Conservation (phyloP, 2,329 filamentous ascomycete species). For the Harringtonia aguacate region DNA sequence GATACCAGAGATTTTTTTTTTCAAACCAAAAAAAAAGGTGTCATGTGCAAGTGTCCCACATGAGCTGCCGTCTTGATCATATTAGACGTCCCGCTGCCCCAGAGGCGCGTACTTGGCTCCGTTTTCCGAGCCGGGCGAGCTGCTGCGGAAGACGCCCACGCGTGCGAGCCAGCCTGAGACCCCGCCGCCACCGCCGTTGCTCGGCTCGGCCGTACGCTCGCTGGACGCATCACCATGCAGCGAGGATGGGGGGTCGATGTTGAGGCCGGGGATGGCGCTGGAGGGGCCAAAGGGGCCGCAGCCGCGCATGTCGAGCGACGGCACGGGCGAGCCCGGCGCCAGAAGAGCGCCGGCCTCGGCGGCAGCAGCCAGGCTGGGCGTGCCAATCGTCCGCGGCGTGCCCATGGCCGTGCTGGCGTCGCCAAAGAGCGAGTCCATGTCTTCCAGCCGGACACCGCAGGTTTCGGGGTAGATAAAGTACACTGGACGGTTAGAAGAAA, state of each 20-base stretch:
- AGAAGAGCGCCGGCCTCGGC: constrained; percentile 74
- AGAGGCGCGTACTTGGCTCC: constrained; percentile 28
- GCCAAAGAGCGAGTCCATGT: constrained; percentile 92
- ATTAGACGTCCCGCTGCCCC: constrained; percentile 27
- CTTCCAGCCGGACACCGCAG: constrained; percentile 85
- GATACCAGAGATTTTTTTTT: neutral
- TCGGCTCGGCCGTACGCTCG: constrained; percentile 10
- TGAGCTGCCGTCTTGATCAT: too few species aligned
- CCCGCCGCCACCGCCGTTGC: constrained; percentile 24
- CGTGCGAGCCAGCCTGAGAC: constrained; percentile 39
- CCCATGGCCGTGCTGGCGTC: constrained; percentile 75
- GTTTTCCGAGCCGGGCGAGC: constrained; percentile 18
- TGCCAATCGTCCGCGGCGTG: constrained; percentile 68
- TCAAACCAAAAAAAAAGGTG: neutral
- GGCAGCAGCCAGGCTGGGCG: constrained; percentile 61
- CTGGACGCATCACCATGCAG: constrained; percentile 28
- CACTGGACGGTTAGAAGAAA: constrained; percentile 43
- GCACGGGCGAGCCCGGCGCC: constrained; percentile 65
- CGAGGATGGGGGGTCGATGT: constrained; percentile 68
- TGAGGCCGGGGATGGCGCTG: constrained; percentile 65
- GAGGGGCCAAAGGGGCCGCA: constrained; percentile 44
- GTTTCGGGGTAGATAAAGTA: constrained; percentile 98
- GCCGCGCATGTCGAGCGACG: constrained; percentile 61
- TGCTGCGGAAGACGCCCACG: constrained; percentile 26
- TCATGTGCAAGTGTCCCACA: too few species aligned